phyloP scores from a whole-genome alignment of 106 monocot genomes.

The Phalaenopsis aphrodite region DNA sequence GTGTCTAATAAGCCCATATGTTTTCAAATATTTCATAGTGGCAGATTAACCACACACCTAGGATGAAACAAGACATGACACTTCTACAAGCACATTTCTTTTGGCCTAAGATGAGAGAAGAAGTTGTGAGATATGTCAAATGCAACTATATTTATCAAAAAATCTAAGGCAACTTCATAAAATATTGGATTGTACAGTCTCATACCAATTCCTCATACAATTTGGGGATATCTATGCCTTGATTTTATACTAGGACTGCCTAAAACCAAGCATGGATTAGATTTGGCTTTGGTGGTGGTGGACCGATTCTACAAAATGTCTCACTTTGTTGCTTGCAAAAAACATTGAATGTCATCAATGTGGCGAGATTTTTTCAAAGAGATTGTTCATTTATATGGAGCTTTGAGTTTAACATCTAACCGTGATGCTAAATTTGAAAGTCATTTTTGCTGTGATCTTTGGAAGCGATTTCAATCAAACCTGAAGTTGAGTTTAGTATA shows the following conservation, averaged over 20 bases:
- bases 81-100: not conserved
- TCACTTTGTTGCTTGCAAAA: not conserved
- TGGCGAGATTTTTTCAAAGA: not conserved
- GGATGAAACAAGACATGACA: not conserved
- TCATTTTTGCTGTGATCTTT: no score
- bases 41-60: not conserved
- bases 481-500: no score
- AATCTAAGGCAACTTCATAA: not conserved
- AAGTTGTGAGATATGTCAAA: not conserved
- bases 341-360: not conserved
- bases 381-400: not conserved
- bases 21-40: no score
- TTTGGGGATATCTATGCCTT: not conserved
- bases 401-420: not conserved
- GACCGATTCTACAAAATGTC: not conserved
- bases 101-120: not conserved
- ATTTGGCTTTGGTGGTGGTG: not conserved
- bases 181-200: not conserved
- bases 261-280: not conserved
- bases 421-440: not conserved
- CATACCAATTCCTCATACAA: not conserved
- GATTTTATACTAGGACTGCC: not conserved
- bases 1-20: not conserved
- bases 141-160: no score
- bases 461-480: no score